These are phyloP conservation scores for Leccinum angustisporum DNA, from an alignment of 1,284 basidiomycete genomes.

Conservation along the genomic window DNA sequence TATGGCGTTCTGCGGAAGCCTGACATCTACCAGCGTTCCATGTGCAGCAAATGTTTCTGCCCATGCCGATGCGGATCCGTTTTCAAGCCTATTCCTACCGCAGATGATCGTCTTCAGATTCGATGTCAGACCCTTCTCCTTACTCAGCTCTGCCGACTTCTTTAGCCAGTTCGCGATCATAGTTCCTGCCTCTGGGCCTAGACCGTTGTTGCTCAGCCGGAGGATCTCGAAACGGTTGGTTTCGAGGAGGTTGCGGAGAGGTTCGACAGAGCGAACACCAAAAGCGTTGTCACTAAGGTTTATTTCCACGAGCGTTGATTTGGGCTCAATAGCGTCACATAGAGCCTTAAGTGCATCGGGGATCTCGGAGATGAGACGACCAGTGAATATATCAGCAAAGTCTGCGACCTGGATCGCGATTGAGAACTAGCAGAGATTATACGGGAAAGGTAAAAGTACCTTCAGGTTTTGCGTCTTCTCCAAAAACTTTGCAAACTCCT, in stretches of 20 bases:
- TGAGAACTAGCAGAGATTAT: conserved; percentile 7
- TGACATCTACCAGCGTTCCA: conserved; percentile 78
- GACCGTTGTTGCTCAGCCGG: conserved; percentile 95
- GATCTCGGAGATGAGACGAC: conserved; percentile 94
- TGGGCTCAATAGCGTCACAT: conserved; percentile 83
- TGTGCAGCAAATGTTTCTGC: conserved; percentile 88
- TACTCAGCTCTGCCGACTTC: conserved; percentile 72
- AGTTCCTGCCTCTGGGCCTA: conserved; percentile 89
- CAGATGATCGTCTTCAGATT: conserved; percentile 85
- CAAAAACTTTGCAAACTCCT: conserved; percentile 83
- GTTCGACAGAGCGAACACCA: conserved; percentile 92
- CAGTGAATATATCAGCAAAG: conserved; percentile 98
- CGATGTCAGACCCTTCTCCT: conserved; percentile 64
- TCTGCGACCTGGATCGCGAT: conserved; percentile 73
- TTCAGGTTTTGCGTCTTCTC: conserved; percentile 70
- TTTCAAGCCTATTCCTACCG: conserved; percentile 92
- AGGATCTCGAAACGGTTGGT: conserved; percentile 79
- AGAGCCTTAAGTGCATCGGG: conserved; percentile 87
- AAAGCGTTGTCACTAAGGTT: conserved; percentile 97
- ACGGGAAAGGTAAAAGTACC: conserved; percentile 42
- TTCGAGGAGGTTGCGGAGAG: conserved; percentile 88
- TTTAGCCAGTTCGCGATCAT: conserved; percentile 86
- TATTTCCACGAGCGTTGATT: conserved; percentile 81
- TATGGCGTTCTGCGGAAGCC: conserved; percentile 97
- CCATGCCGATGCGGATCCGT: conserved; percentile 84